Base-by-base conservation (phyloP, 2,329 filamentous ascomycete species). In the Pestalotiopsis sp. region DNA sequence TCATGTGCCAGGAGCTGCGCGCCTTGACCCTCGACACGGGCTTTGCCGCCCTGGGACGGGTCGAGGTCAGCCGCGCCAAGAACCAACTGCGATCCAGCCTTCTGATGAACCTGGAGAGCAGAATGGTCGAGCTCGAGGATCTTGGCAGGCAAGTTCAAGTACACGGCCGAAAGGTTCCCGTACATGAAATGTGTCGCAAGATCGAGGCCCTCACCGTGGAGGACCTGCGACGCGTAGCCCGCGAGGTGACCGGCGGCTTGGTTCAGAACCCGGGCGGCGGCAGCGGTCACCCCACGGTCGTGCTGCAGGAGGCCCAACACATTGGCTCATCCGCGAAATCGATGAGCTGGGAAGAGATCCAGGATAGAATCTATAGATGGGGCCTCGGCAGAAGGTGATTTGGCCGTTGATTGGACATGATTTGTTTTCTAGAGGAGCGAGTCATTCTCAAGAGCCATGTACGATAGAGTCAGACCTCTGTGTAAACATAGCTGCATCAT, bases 71-170 rank as follows among this genome's bases (percentile, higher is more conserved):
- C 77, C 91, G 96, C 64, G 96, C 96, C 20, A 99, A 99, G 88
- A 99, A 99, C 80, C 96, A 99, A 83, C 89, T 99, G 17, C 90
- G 95, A 57, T 95, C 91, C 14, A 93, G 90, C 68, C 85, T 99
- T 56, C 87, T 99, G 64, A 99, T 99, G 96, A 99, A 99, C 82
- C 89, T 99, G 36, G 96, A 99, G 83, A 94, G 91, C 74, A 89
- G 96, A 70, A 98, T 99, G 94, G 94, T 99, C 11, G 96, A 98
- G 83, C 88, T 99, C 6, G 96, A 99, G 82, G 96, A 99, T 79
- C 87, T 99, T 0, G 96, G 96, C 25, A 86, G 96, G 71, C 95
- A 98, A 80, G 94, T 99, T 12, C 96, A 98, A 84, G 93, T 98
- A n/a, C 95, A 98, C 78, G 96, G 95, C 25, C 89, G 90, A 73